A percentile compares a stretch with the other conserved stretches of the same genome.
phyloP scores from a whole-genome alignment of 495 filamentous ascomycete genomes.

The Talaromyces wortmannii region DNA sequence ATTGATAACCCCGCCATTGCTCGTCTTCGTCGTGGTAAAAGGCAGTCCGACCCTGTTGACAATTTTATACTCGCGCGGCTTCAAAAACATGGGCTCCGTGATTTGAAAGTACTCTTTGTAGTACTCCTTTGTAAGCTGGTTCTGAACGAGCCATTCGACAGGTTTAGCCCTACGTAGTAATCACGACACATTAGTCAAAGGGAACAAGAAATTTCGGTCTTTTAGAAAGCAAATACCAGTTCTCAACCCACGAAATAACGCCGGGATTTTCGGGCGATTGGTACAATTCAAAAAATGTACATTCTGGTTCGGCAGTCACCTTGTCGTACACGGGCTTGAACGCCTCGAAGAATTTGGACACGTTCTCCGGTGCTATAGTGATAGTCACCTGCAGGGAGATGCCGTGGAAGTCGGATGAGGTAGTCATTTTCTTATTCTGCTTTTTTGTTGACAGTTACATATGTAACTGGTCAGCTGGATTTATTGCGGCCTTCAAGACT shows the following conservation, averaged over 20 bases:
- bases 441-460: too few species aligned
- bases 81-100: not conserved
- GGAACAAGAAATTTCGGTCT: not conserved
- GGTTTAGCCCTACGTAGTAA: not conserved
- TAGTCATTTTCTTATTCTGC: not conserved
- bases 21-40: not conserved
- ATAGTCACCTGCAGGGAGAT: not conserved
- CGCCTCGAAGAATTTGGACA: conserved; percentile 30
- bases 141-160: not conserved
- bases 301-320: conserved; percentile 37
- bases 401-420: not conserved
- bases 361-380: conserved; percentile 20
- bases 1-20: not conserved
- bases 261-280: conserved; percentile 31
- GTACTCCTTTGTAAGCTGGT: not conserved
- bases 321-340: conserved; percentile 33
- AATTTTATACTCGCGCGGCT: not conserved
- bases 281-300: conserved; percentile 42
- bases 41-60: not conserved
- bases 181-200: too few species aligned
- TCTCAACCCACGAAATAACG: conserved; percentile 37
- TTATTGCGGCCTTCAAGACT: too few species aligned
- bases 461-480: too few species aligned
- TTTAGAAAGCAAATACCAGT: conserved; percentile 22
- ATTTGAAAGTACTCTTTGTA: not conserved